Evolutionary conservation across 2,329 filamentous ascomycete genomes (phyloP).

Genomic region (Ilyonectria sp.): DNA sequence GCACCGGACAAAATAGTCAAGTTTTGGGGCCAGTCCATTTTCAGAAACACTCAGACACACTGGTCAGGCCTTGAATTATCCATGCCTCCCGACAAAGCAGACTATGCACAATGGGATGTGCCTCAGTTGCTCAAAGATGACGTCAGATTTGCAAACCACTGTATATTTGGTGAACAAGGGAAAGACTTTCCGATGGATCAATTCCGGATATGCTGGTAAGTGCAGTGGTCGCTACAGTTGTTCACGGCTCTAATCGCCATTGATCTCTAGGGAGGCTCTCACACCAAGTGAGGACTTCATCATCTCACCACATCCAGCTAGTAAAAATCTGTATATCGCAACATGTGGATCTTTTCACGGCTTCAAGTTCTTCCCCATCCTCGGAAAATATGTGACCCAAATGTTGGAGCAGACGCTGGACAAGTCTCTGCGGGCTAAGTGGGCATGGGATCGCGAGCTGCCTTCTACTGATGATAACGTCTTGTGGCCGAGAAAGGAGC

Average conservation of each 20-base stretch:
- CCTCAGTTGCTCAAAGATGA: neutral
- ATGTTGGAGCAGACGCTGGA: slow-evolving; percentile 6
- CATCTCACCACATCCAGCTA: slow-evolving; percentile 4
- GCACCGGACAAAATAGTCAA: neutral
- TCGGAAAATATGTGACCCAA: slow-evolving; percentile 1
- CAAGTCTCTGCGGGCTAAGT: neutral
- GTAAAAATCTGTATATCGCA: slow-evolving; percentile 1
- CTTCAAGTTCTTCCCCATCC: slow-evolving; percentile 4
- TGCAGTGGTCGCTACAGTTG: no score
- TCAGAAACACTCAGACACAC: slow-evolving; percentile 4
- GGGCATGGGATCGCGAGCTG: slow-evolving; percentile 10
- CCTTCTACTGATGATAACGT: neutral
- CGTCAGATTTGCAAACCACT: neutral
- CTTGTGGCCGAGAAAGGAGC: slow-evolving; percentile 5
- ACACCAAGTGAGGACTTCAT: slow-evolving; percentile 4
- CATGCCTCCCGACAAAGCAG: neutral
- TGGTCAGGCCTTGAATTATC: neutral
- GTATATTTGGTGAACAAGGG: neutral
- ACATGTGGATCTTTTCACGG: slow-evolving; percentile 7
- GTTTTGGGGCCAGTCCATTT: slow-evolving; percentile 4
- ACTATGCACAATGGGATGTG: slow-evolving; percentile 3
- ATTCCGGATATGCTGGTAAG: slow-evolving; percentile 11
- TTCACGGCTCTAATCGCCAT: neutral
- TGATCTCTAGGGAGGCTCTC: neutral
- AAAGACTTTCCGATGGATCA: neutral